Evolutionary conservation across 352 stramenopile genomes (phyloP).

Genomic region (Pythium rishiriense): DNA sequence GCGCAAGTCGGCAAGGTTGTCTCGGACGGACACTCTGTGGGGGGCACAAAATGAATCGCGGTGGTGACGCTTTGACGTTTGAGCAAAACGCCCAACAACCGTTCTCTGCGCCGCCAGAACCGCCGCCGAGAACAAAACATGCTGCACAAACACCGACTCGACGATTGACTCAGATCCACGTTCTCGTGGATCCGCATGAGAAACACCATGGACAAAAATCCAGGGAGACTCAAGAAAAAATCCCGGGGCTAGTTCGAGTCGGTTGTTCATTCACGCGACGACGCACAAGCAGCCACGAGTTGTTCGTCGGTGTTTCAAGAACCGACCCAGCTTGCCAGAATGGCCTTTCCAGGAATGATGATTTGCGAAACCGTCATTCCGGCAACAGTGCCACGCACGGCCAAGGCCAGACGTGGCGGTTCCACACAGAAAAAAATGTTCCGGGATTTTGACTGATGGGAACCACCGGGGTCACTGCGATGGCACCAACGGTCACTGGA

Average conservation of each 20-base stretch:
- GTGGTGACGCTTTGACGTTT: slow-evolving; percentile 8
- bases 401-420: neutral
- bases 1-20: slow-evolving; percentile 15
- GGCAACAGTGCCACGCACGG: neutral
- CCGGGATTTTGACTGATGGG: slow-evolving; percentile 7
- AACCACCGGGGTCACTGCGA: neutral
- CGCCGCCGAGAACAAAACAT: neutral
- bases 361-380: slow-evolving; percentile 7
- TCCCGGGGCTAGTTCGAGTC: neutral
- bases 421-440: slow-evolving; percentile 4
- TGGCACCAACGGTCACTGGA: neutral
- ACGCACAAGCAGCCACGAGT: neutral
- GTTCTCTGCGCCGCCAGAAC: neutral
- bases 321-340: too few species aligned
- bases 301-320: neutral
- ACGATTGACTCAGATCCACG: neutral
- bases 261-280: neutral
- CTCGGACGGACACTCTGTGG: neutral
- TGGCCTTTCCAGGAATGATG: neutral
- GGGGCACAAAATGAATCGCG: slow-evolving; percentile 4
- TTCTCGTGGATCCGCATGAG: neutral
- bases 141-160: neutral
- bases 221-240: neutral
- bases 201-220: neutral
- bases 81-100: neutral